These are phyloP conservation scores for Xylariaceae sp. DNA, from an alignment of 2,329 filamentous ascomycete species.

Conservation along the genomic window DNA sequence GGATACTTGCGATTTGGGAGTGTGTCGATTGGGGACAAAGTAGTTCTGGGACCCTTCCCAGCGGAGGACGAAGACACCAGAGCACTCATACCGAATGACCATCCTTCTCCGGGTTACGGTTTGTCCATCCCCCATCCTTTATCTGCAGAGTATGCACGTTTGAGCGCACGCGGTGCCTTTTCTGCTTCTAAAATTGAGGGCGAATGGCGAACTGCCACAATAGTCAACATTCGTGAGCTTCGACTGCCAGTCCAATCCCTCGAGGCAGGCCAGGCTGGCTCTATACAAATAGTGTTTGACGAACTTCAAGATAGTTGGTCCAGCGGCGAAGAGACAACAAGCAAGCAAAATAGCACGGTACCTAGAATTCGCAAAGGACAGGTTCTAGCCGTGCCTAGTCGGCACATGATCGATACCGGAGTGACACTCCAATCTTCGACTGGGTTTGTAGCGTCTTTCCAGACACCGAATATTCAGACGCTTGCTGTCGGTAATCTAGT, in stretches of 20 bases:
- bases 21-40: slow-evolving; percentile 69
- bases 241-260: slow-evolving; percentile 75
- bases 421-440: slow-evolving; percentile 59
- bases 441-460: slow-evolving; percentile 67
- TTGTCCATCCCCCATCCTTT: slow-evolving; percentile 50
- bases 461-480: slow-evolving; percentile 54
- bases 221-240: slow-evolving; percentile 84
- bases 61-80: slow-evolving; percentile 47
- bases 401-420: slow-evolving; percentile 51
- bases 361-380: slow-evolving; percentile 69
- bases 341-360: slow-evolving; percentile 29
- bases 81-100: slow-evolving; percentile 40
- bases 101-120: slow-evolving; percentile 44
- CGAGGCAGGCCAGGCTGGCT: slow-evolving; percentile 78
- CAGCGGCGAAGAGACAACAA: slow-evolving; percentile 26
- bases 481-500: slow-evolving; percentile 64
- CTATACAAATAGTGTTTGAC: slow-evolving; percentile 70
- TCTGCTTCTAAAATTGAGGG: slow-evolving; percentile 49
- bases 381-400: slow-evolving; percentile 63
- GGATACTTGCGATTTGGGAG: slow-evolving; percentile 77
- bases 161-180: slow-evolving; percentile 49
- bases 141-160: slow-evolving; percentile 48
- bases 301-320: slow-evolving; percentile 31
- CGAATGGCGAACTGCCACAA: slow-evolving; percentile 74
- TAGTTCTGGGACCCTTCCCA: slow-evolving; percentile 75